phyloP scores from a whole-genome alignment of 805 yeast genomes.

The Sugiyamaella floridensis region DNA sequence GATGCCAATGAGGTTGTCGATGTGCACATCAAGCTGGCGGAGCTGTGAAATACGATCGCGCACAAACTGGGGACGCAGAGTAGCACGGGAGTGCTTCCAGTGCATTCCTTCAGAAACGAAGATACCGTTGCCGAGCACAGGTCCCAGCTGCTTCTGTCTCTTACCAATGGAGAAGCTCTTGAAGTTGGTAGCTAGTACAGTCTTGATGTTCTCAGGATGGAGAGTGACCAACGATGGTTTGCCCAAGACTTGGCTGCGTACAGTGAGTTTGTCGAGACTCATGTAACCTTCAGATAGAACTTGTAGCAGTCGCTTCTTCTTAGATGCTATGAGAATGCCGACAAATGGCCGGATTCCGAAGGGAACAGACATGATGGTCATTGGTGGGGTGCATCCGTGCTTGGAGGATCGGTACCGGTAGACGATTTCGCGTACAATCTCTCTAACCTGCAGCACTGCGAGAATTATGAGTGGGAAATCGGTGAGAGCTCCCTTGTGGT shows the following conservation, averaged over 20 bases:
- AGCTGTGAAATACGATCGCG: conserved; percentile 29
- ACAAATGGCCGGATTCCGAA: background rate
- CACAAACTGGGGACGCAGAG: conserved; percentile 33
- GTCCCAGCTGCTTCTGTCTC: conserved; percentile 24
- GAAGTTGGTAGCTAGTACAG: conserved; percentile 30
- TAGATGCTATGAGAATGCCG: background rate
- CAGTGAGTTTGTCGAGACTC: background rate
- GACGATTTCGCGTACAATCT: background rate
- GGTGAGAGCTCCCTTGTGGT: background rate
- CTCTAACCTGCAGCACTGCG: background rate
- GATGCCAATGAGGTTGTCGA: conserved; percentile 17
- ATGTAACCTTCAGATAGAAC: background rate
- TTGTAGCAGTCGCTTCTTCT: background rate
- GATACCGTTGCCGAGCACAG: conserved; percentile 32
- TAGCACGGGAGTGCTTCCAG: conserved; percentile 34
- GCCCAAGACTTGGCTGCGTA: background rate
- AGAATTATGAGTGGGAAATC: background rate
- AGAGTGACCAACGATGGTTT: conserved; percentile 12
- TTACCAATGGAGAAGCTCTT: conserved; percentile 28
- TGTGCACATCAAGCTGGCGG: conserved; percentile 24
- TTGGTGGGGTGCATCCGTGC: background rate
- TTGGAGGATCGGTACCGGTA: background rate
- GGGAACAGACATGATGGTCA: background rate
- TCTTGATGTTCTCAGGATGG: conserved; percentile 31
- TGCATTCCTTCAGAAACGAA: conserved; percentile 31